Evolutionary conservation across 2,329 filamentous ascomycete species (phyloP).

Genomic region (Aspergillaceae sp.): DNA sequence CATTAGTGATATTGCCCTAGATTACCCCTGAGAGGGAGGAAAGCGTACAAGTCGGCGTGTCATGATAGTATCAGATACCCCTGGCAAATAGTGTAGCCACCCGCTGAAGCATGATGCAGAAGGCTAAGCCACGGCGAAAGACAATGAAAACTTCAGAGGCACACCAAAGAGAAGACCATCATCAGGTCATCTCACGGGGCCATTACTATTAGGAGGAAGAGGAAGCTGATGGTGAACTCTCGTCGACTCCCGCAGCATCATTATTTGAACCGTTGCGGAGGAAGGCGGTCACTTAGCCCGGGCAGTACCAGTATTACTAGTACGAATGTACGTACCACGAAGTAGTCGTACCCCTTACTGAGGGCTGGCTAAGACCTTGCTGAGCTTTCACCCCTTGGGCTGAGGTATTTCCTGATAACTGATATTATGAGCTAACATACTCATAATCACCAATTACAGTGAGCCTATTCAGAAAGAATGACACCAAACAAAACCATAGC

Average conservation of each 20-base stretch:
- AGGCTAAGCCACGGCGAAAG: constrained; percentile 7
- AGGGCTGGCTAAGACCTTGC: too few relatives aligned
- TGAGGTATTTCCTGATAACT: too few relatives aligned
- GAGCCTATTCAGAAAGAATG: too few relatives aligned
- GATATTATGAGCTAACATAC: too few relatives aligned
- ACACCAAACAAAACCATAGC: too few relatives aligned
- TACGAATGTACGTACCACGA: too few relatives aligned
- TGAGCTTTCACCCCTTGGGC: too few relatives aligned
- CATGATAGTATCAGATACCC: constrained; percentile 28
- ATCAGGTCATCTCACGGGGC: constrained; percentile 24
- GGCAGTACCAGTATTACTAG: too few relatives aligned
- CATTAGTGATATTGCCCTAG: not conserved
- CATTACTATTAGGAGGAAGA: constrained; percentile 8
- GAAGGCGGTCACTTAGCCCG: constrained; percentile 22
- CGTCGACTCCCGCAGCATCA: too few relatives aligned
- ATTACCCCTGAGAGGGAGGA: not conserved
- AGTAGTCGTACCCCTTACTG: too few relatives aligned
- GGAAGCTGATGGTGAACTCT: not conserved
- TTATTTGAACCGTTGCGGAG: constrained; percentile 1
- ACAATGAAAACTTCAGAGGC: constrained; percentile 6
- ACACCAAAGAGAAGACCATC: constrained; percentile 19
- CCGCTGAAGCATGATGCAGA: constrained; percentile 26
- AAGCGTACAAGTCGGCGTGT: constrained; percentile 35
- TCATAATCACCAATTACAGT: too few relatives aligned
- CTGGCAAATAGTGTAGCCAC: constrained; percentile 19